Conservation (phyloP, 2,329 filamentous ascomycete genomes). For the Rutstroemia sydowiana region DNA sequence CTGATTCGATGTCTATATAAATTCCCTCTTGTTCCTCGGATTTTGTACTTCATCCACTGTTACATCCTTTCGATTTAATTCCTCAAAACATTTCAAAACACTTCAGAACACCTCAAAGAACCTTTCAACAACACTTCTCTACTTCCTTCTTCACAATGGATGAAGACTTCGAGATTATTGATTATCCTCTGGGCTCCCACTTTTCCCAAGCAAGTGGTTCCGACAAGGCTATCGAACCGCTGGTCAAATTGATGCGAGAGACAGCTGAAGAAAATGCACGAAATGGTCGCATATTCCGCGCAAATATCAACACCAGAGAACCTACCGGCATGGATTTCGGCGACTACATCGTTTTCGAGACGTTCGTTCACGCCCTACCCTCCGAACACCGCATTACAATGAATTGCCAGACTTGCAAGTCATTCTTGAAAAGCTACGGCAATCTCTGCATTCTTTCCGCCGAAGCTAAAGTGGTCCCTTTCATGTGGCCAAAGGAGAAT, state of each 20-base stretch:
- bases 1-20: too few relatives aligned
- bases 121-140: not conserved
- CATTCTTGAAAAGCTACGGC: not conserved
- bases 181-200: not conserved
- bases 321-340: not conserved
- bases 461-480: not conserved
- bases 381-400: not conserved
- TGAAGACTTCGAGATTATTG: slow-evolving; percentile 2
- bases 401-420: slow-evolving; percentile 3
- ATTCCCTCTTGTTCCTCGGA: too few relatives aligned
- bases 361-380: not conserved
- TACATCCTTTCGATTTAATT: too few relatives aligned
- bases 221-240: not conserved
- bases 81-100: too few relatives aligned
- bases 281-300: not conserved
- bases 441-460: slow-evolving; percentile 1
- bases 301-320: not conserved
- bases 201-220: not conserved
- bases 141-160: not conserved
- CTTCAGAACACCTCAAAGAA: not conserved
- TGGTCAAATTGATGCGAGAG: not conserved
- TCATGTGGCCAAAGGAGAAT: slow-evolving; percentile 3
- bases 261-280: not conserved
- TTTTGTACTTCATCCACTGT: too few relatives aligned
- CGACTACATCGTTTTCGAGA: not conserved